A percentile compares a stretch with the other conserved stretches of the same genome.
Evolutionary conservation across 257 asterid species (phyloP).

Genomic region (Fraxinus pennsylvanica): DNA sequence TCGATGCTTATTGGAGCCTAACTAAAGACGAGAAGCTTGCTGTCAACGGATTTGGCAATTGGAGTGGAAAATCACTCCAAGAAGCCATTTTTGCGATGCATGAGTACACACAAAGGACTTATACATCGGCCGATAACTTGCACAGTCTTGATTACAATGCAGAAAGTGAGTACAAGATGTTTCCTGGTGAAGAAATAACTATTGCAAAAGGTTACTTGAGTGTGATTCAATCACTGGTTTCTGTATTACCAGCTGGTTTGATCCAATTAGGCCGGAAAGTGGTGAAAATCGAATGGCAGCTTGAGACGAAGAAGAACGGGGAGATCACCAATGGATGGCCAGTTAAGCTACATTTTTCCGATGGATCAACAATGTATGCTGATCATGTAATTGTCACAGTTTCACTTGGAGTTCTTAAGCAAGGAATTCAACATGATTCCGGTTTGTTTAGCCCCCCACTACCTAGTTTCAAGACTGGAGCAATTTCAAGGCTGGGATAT

Average conservation of each 20-base stretch:
- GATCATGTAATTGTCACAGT: slow-evolving; percentile 85
- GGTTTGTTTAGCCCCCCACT: slow-evolving; percentile 65
- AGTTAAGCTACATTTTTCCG: slow-evolving; percentile 64
- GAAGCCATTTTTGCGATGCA: slow-evolving; percentile 66
- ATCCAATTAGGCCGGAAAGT: slow-evolving; percentile 60
- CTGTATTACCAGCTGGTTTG: slow-evolving; percentile 67
- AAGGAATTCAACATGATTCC: slow-evolving; percentile 44
- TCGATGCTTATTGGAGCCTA: slow-evolving; percentile 48
- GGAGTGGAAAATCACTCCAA: slow-evolving; percentile 50
- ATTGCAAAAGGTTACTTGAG: slow-evolving; percentile 68
- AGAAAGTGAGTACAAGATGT: slow-evolving; percentile 69
- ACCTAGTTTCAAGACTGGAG: slow-evolving; percentile 55
- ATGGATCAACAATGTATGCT: slow-evolving; percentile 56
- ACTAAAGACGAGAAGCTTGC: slow-evolving; percentile 22
- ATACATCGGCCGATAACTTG: slow-evolving; percentile 68
- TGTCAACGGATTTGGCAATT: slow-evolving; percentile 32
- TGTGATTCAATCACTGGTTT: slow-evolving; percentile 56
- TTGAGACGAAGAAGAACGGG: slow-evolving; percentile 5
- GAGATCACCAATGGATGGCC: slow-evolving; percentile 39
- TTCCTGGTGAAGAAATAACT: slow-evolving; percentile 80
- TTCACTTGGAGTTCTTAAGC: slow-evolving; percentile 75
- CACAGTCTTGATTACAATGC: slow-evolving; percentile 58
- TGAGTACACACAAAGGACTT: slow-evolving; percentile 72
- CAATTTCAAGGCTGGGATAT: slow-evolving; percentile 73
- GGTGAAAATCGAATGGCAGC: slow-evolving; percentile 59